Conservation (phyloP, 2,329 filamentous ascomycete genomes). For the Hypoxylon sp. region DNA sequence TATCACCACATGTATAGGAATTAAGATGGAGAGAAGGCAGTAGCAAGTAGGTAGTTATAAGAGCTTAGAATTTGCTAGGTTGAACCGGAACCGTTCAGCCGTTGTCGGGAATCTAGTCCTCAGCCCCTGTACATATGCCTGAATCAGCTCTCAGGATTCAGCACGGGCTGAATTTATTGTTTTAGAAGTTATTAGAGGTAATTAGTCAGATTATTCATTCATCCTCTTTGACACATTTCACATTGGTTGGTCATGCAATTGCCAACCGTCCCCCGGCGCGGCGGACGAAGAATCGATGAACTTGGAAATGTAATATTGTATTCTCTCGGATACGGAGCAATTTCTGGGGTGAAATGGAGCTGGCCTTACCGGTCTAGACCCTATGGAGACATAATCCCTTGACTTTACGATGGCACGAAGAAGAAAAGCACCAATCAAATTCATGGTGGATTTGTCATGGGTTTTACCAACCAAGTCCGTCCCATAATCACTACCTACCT, state of each 20-base stretch:
- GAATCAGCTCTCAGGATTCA: too few species aligned
- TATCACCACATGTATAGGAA: neutral
- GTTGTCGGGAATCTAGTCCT: too few species aligned
- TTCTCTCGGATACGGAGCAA: neutral
- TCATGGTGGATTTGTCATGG: neutral
- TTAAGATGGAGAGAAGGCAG: neutral
- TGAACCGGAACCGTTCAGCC: too few species aligned
- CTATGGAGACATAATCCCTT: too few species aligned
- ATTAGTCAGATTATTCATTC: too few species aligned
- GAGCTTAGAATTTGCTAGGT: neutral
- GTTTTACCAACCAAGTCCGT: too few species aligned
- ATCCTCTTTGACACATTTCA: neutral
- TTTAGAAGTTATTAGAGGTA: too few species aligned
- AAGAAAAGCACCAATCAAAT: too few species aligned
- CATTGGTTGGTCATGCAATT: conserved; percentile 14
- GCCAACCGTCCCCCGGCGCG: neutral
- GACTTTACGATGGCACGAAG: too few species aligned
- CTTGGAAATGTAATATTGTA: too few species aligned
- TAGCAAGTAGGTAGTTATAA: neutral
- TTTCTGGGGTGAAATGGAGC: neutral
- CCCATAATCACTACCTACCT: too few species aligned
- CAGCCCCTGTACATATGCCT: neutral
- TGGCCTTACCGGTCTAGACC: neutral
- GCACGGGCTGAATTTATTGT: too few species aligned
- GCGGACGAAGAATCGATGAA: neutral